Base-by-base conservation (phyloP, 2,329 filamentous ascomycete genomes). In the Colletotrichum tabaci region DNA sequence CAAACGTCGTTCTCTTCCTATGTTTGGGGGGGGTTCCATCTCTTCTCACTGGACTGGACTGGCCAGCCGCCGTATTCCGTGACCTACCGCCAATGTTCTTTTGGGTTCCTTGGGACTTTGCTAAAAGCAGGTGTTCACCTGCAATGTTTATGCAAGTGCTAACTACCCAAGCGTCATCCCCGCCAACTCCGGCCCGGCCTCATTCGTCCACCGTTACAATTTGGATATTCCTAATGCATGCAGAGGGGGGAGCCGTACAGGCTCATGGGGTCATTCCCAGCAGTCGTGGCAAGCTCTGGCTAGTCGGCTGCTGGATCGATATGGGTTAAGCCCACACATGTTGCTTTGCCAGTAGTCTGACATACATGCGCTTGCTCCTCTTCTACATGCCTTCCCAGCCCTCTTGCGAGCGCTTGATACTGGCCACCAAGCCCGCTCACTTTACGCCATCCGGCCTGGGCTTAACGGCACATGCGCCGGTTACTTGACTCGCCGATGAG, bases 211-310 rank as follows among this genome's bases (percentile, higher is more conserved):
- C 38, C 56, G 30, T 35, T 53, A 61, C 61, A 50, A 46, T 44
- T 72, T 63, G 60, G 50, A 56, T 26, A 55, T 68, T 49, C 56
- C 74, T 75, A 65, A 78, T 78, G 79, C 78, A 76, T 74, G 71
- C 66, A 79, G 77, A 61, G 26, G 62, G 50, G 35, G 69, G 56
- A 56, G 63, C 30, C 69, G 35, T 73, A 73, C 57, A 66, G 55
- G 66, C 50, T 62, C 70, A 71, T 72, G 67, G 66, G 67, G 70
- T 61, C 70, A 72, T 57, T 42, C 55, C 42, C 61, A 66, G 60
- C 61, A 66, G 73, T 83, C 81, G 81, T 83, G 81, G 81, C 81
- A 82, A 71, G 75, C 74, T 75, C 78, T 80, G 77, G 80, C 75
- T 75, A 79, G 78, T 74, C 74, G 66, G 74, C 73, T 61, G 49